Percentiles rank a stretch among this genome's conserved stretches.
Evolutionary conservation across 495 filamentous ascomycete species (phyloP).

Genomic region (Pyrenula aspistea): DNA sequence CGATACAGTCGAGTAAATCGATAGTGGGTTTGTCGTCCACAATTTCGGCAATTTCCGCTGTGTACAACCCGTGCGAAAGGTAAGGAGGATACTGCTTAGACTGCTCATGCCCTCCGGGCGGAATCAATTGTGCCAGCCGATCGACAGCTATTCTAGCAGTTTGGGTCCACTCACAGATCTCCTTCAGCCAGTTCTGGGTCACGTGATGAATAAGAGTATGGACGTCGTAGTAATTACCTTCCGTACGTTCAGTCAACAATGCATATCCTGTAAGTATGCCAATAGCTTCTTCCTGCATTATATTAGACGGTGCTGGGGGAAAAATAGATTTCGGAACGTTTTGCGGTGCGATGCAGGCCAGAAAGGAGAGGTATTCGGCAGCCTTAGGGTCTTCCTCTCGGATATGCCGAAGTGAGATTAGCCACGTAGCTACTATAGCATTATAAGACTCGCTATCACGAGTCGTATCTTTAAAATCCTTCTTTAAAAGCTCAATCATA

Average conservation of each 20-base stretch:
- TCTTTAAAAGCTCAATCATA: slow-evolving; percentile 20
- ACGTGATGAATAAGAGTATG: slow-evolving; percentile 35
- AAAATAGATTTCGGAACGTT: slow-evolving; percentile 17
- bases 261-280: slow-evolving; percentile 15
- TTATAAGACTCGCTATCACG: slow-evolving; percentile 28
- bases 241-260: slow-evolving; percentile 13
- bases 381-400: slow-evolving; percentile 17
- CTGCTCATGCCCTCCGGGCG: no score
- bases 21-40: no score
- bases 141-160: slow-evolving; percentile 1
- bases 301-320: slow-evolving; percentile 5
- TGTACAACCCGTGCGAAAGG: no score
- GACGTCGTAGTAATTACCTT: slow-evolving; percentile 17
- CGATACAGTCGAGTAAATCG: no score
- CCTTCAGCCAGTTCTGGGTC: no score
- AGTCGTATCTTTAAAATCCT: slow-evolving; percentile 29
- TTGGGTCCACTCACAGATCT: slow-evolving; percentile 24
- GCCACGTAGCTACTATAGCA: slow-evolving; percentile 36
- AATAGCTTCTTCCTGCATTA: slow-evolving; percentile 13
- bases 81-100: no score
- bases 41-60: no score
- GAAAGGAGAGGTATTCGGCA: slow-evolving; percentile 26
- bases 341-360: slow-evolving; percentile 30
- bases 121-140: no score
- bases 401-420: slow-evolving; percentile 37